Evolutionary conservation across 371 early-diverging fungal species (phyloP), one percentile per base, ranked within the genome.

Genomic region (Cokeromyces recurvatus): DNA sequence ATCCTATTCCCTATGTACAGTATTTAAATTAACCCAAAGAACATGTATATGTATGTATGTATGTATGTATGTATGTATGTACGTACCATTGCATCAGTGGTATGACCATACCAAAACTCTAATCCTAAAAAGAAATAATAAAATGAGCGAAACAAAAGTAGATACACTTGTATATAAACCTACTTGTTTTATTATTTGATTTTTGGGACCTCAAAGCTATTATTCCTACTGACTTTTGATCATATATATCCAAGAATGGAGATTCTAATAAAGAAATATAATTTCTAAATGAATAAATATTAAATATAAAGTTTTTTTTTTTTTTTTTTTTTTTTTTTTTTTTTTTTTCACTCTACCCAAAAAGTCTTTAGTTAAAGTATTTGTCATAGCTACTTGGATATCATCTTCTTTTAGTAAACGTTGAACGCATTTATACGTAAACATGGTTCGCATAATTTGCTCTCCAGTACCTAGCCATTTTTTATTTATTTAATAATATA

Each of bases 391-490:
- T 22, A 31, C 16, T 22, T 57, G 57, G 10, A 77, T 47, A 55
- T 77, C 68, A 0, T 67, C 56, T 20, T 66, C 54, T 11, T 53
- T 35, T 2, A 43, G 21, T 0, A 78, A 25, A 3, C 64, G 43
- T 2, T 73, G 70, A 3, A 67, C 71, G 20, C 76, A 77, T 24
- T 71, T 67, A 20, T 58, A 67, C 0, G 89, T 89, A 17, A 92
- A 59, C 51, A 79, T 52, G 0, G 83, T 82, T 21, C 75, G 79
- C 73, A 84, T 79, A 14, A 92, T 86, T 49, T 90, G 91, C 56
- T 92, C 92, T 11, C 92, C 92, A 0, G 87, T 89, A 3, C 89
- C 89, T 46, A 57, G 46, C 8, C 1, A n/a, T n/a, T n/a, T n/a
- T n/a, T n/a, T 21, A 23, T 10, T 4, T 35, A 2, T 24, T 44